Conservation (phyloP, 2,329 filamentous ascomycete genomes). For the Leptographium lundbergii region DNA sequence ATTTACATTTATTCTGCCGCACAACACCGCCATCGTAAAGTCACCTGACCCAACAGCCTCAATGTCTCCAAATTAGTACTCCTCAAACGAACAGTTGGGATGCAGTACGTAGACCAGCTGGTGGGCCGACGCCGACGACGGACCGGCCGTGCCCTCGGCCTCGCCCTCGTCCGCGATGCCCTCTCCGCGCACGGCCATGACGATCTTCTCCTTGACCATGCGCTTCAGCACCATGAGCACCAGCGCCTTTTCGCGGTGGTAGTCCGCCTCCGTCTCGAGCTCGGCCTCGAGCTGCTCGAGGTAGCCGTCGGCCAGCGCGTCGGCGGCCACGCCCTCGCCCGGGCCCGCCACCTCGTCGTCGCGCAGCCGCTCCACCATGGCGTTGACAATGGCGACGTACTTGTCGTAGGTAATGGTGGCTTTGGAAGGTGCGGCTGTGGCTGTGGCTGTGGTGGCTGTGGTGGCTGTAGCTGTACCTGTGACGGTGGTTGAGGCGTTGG, state of each 20-base stretch:
- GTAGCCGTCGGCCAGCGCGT: conserved; percentile 78
- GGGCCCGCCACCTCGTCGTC: conserved; percentile 60
- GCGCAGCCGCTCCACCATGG: conserved; percentile 70
- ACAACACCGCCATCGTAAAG: too few relatives aligned
- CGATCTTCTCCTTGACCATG: conserved; percentile 92
- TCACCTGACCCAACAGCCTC: too few relatives aligned
- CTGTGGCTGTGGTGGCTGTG: conserved; percentile 30
- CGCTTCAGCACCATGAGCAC: conserved; percentile 81
- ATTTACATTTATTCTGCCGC: too few relatives aligned
- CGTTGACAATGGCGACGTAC: conserved; percentile 81
- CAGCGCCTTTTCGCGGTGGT: conserved; percentile 60
- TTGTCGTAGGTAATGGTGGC: conserved; percentile 93
- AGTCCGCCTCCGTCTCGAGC: conserved; percentile 66
- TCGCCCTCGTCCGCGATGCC: conserved; percentile 35
- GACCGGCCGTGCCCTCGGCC: conserved; percentile 25
- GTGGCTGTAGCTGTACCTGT: conserved; percentile 30
- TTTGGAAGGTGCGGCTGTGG: conserved; percentile 18
- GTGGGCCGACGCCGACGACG: conserved; percentile 15
- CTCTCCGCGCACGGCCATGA: conserved; percentile 64
- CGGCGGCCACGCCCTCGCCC: conserved; percentile 75
- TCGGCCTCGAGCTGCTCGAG: conserved; percentile 82
- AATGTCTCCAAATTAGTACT: too few relatives aligned
- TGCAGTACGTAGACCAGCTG: conserved; percentile 76
- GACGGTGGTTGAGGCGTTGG: conserved; percentile 28
- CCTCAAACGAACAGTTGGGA: conserved; percentile 82